Evolutionary conservation across 306 rosid genomes (phyloP), one percentile per base, ranked within the genome.

Genomic region (Rosa multiflora): DNA sequence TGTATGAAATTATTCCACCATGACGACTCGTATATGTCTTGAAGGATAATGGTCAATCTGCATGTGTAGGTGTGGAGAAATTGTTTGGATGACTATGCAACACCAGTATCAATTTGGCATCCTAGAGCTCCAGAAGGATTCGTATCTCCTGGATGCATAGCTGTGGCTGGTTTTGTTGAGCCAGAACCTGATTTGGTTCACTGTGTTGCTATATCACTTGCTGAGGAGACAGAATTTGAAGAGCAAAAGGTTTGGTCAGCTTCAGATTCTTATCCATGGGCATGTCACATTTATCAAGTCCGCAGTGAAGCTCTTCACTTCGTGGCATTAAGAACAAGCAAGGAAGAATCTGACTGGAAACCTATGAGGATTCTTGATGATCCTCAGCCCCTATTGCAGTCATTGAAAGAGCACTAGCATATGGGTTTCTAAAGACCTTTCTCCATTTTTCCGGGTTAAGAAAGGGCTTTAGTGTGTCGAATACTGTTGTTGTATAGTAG

Each of bases 41-140:
- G 52, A 49, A 72, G 40, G 17, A 44, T 20, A 43, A 43, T 59
- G 29, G 61, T 44, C 48, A 3, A 40, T 76, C 20, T 10, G 43
- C 44, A 6, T 75, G 14, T 79, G 85, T 85, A 95, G 99, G 97
- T 95, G 61, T 95, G 99, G 99, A 90, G 99, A 78, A 95, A 91
- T 83, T 95, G 97, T 84, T 17, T 67, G 66, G 97, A 95, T 73
- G 99, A 95, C 80, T 95, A 90, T 74, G 62, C 86, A 32, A 75
- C 78, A 73, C 91, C 85, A 9, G 82, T 93, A 59, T 91, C 99
- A 5, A 91, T 95, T 76, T 95, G 98, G 99, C 86, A 88, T 73
- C 98, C 99, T 17, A 90, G 98, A 70, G 94, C 99, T 51, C 99
- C 99, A 26, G 96, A 93, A 74, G 99, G 99, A 76, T 95, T 85